These are phyloP conservation scores for Lasiosphaeris hirsuta DNA, from an alignment of 495 filamentous ascomycete species.

Conservation along the genomic window DNA sequence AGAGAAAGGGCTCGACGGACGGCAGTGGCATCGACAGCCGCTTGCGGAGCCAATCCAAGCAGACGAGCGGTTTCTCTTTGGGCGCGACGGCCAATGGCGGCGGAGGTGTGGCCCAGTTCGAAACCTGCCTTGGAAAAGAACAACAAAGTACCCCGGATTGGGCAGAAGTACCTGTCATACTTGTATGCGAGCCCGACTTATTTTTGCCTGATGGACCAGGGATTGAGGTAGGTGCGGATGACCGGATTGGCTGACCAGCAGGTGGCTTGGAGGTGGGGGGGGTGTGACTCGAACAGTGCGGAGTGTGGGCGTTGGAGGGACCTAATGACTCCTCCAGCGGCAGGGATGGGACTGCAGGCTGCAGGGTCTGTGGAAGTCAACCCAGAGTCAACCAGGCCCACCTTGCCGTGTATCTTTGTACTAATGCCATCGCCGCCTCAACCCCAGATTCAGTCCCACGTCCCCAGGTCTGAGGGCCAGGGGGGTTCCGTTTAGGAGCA, in stretches of 20 bases:
- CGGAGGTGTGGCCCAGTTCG: neutral
- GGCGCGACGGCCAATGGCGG: conserved; percentile 5
- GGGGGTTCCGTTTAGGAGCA: conserved; percentile 6
- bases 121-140: conserved; percentile 7
- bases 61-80: neutral
- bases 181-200: conserved; percentile 16
- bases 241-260: conserved; percentile 14
- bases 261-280: conserved; percentile 8
- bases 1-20: neutral
- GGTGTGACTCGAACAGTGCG: conserved; percentile 21
- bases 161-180: conserved; percentile 23
- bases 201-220: conserved; percentile 21
- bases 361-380: conserved; percentile 7
- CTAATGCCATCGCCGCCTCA: conserved; percentile 9
- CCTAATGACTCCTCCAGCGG: conserved; percentile 23
- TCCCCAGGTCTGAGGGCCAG: conserved; percentile 4
- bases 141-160: conserved; percentile 22
- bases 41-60: conserved; percentile 5
- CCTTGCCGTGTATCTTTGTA: neutral
- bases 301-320: neutral
- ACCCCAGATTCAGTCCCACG: conserved; percentile 25
- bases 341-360: conserved; percentile 11
- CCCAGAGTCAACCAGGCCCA: conserved; percentile 2
- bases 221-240: neutral
- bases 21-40: neutral